Percentiles rank a stretch among this genome's conserved stretches.
These are phyloP conservation scores for Colletotrichum sp. DNA, from an alignment of 2,329 filamentous ascomycete species.

Conservation along the genomic window DNA sequence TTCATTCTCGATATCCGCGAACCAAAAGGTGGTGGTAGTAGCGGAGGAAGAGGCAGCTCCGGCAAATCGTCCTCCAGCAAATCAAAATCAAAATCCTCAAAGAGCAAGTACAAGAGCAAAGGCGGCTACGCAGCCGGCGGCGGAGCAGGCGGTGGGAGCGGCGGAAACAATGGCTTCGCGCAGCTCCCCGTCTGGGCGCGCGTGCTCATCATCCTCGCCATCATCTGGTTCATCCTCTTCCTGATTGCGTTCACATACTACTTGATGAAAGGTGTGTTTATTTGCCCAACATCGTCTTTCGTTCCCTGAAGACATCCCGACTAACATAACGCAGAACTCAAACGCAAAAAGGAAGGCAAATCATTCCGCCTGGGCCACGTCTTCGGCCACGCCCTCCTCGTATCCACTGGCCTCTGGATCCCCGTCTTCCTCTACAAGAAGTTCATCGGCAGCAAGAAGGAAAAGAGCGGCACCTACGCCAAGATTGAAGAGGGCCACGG, in stretches of 20 bases:
- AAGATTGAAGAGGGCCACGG: slow-evolving; percentile 21
- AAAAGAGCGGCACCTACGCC: slow-evolving; percentile 8
- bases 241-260: neutral
- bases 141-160: neutral
- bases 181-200: slow-evolving; percentile 17
- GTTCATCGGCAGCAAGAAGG: slow-evolving; percentile 6
- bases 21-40: slow-evolving; percentile 11
- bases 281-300: neutral
- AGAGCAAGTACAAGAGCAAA: slow-evolving; percentile 6
- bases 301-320: too few species aligned
- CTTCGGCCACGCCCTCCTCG: slow-evolving; percentile 11
- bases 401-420: slow-evolving; percentile 22
- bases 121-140: neutral
- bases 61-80: slow-evolving; percentile 1
- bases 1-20: slow-evolving; percentile 6
- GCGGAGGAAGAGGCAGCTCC: neutral
- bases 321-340: neutral
- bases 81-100: neutral
- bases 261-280: neutral
- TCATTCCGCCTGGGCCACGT: slow-evolving; percentile 16
- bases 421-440: slow-evolving; percentile 29
- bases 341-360: slow-evolving; percentile 18
- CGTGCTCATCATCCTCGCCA: slow-evolving; percentile 17
- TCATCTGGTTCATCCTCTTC: slow-evolving; percentile 9
- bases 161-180: slow-evolving; percentile 1